Conservation (phyloP, 352 stramenopile species). For the Aphanomyces invadans region DNA sequence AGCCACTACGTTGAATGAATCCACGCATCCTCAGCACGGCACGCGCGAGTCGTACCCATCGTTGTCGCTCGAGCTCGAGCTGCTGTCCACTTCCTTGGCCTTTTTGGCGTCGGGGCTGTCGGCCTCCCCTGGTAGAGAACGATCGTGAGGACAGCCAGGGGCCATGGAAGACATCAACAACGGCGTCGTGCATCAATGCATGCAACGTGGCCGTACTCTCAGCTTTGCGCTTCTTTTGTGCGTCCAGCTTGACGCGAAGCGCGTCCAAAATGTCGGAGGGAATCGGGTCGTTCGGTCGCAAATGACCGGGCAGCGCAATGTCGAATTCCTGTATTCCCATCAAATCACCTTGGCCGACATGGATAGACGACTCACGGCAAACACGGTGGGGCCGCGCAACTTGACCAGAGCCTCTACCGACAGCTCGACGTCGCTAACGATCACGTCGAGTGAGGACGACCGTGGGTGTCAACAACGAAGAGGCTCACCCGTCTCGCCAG, state of each 20-base stretch:
- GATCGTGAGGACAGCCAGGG: not conserved
- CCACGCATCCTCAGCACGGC: not conserved
- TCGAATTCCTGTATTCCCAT: conserved; percentile 43
- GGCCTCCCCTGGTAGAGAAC: not conserved
- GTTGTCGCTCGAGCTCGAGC: conserved; percentile 23
- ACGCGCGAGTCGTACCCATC: not conserved
- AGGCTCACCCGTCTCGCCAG: conserved; percentile 46
- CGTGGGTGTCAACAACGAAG: no score
- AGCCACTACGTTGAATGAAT: not conserved
- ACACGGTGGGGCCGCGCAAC: conserved; percentile 72
- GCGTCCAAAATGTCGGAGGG: conserved; percentile 67
- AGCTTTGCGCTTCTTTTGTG: conserved; percentile 7
- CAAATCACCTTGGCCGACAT: not conserved
- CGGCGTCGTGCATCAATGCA: no score
- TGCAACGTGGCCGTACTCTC: not conserved
- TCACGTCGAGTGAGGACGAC: no score
- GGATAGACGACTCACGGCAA: conserved; percentile 33
- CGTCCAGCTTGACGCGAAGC: conserved; percentile 59
- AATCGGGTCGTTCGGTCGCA: conserved; percentile 61
- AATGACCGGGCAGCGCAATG: conserved; percentile 56
- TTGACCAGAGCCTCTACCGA: conserved; percentile 67
- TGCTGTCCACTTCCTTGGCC: conserved; percentile 3
- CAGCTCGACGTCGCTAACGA: conserved; percentile 50
- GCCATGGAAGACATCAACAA: not conserved
- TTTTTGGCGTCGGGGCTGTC: conserved; percentile 2